A percentile compares a stretch with the other conserved stretches of the same genome.
phyloP scores from a whole-genome alignment of 129 eudicot genomes.

The Centaurea solstitialis region DNA sequence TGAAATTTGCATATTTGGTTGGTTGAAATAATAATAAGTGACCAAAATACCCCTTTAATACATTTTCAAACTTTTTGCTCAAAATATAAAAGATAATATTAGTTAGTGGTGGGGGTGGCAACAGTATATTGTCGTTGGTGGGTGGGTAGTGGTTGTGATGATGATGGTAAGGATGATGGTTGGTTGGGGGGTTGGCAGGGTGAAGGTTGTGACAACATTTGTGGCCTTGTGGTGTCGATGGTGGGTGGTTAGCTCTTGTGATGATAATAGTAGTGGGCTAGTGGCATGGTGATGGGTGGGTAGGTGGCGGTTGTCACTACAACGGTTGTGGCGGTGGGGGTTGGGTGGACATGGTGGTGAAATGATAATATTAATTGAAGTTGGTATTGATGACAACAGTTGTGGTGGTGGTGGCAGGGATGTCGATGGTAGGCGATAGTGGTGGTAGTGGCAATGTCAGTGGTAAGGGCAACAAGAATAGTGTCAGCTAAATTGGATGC shows the following conservation, averaged over 20 bases:
- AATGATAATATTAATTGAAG: background rate
- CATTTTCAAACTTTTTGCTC: background rate
- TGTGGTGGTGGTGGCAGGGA: background rate
- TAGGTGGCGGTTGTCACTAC: background rate
- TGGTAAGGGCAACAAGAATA: background rate
- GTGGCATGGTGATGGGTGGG: background rate
- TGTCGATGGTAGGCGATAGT: background rate
- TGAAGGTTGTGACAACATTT: background rate
- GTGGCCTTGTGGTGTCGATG: background rate
- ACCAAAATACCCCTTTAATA: background rate
- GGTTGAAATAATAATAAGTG: background rate
- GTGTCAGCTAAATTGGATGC: background rate
- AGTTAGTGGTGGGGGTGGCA: background rate
- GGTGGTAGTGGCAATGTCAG: background rate
- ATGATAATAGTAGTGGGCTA: too few species aligned
- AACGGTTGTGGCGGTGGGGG: background rate
- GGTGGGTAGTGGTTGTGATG: background rate
- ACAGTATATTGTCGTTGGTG: background rate
- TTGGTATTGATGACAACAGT: background rate
- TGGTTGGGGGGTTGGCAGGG: background rate
- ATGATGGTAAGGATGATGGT: background rate
- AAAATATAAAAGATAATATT: too few species aligned
- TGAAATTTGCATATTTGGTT: background rate
- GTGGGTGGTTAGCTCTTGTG: background rate
- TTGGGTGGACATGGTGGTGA: background rate